Conservation (phyloP, 495 filamentous ascomycete species). For the Aspergillus baeticus region DNA sequence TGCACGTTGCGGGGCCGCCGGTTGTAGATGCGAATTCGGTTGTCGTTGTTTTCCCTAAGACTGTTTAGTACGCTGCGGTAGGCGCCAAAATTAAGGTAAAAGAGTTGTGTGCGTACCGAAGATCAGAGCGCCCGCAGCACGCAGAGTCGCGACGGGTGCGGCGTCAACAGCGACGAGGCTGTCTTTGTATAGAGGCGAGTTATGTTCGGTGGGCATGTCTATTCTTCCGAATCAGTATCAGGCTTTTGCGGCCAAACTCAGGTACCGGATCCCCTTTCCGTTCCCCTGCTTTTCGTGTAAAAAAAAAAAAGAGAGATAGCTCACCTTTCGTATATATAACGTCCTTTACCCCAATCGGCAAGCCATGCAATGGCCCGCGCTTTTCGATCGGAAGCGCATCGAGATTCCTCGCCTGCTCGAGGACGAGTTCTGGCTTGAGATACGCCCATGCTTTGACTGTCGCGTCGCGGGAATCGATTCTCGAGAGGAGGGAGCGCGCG, state of each 20-base stretch:
- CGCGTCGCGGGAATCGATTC: slow-evolving; percentile 46
- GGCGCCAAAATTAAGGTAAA: no score
- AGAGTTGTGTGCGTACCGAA: slow-evolving; percentile 5
- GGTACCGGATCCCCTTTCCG: no score
- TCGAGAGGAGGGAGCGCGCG: slow-evolving; percentile 49
- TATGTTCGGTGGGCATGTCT: slow-evolving; percentile 19
- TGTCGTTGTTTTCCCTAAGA: slow-evolving; percentile 16
- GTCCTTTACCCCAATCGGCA: slow-evolving; percentile 58
- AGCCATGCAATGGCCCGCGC: slow-evolving; percentile 52
- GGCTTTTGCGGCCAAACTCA: no score
- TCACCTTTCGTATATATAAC: slow-evolving; percentile 50
- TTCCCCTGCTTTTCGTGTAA: background rate
- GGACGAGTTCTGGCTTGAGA: slow-evolving; percentile 44
- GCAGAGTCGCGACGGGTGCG: slow-evolving; percentile 6
- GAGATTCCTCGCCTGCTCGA: slow-evolving; percentile 49
- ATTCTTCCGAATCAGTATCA: no score
- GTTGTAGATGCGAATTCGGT: slow-evolving; percentile 16
- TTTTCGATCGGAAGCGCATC: slow-evolving; percentile 44
- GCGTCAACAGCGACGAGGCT: slow-evolving; percentile 9
- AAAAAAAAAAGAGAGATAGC: background rate
- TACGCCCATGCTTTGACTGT: slow-evolving; percentile 54
- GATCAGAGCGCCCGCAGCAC: slow-evolving; percentile 15
- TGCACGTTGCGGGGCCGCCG: background rate
- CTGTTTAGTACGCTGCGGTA: no score
- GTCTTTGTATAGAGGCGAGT: slow-evolving; percentile 14